Evolutionary conservation across 2,329 filamentous ascomycete species (phyloP), one percentile per base, ranked within the genome.

Genomic region (Penicillium sp.): DNA sequence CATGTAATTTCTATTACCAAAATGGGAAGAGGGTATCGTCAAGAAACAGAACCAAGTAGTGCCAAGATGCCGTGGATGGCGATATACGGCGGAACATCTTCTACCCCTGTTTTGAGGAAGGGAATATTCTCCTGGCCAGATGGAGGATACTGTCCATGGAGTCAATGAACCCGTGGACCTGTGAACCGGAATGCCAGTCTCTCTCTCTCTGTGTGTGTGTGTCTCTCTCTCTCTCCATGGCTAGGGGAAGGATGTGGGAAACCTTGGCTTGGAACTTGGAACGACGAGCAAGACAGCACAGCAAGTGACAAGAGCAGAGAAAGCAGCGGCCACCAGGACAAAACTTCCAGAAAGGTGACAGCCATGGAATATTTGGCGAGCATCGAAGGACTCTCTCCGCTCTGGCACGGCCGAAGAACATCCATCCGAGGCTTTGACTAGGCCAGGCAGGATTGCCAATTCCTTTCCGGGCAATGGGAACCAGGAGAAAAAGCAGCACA

Each of bases 11-110:
- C 28, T 22, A 22, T 2, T 10, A 14, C 33, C 33, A 40, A 52
- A 52, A 40, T 22, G 51, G 7, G 40, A 40, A 51, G 46, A 30
- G 49, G 51, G 35, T 52, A 52, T 52, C 51, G 22, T 52, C 33
- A 52, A 28, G 37, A 52, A 38, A 52, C n/a, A 52, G 33, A 26
- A 40, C 19, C 4, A 52, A 40, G 16, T 6, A 19, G 10, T 28
- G 19, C 51, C 33, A 3, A 6, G 16, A 14, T 13, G 13, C 51
- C 51, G 25, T 52, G 22, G 13, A 13, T 19, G 30, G 22, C 11
- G 11, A 40, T 52, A 4, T 26, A 28, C 22, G 25, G 51, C 13
- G 13, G 7, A 40, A 48, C 25, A 6, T 48, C 25, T 7, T 30
- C 45, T 28, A 5, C 26, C 11, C 26, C 22, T 14, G 19, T 14